phyloP scores from a whole-genome alignment of 1,284 basidiomycete genomes.

The Singerocomus inundabilis region DNA sequence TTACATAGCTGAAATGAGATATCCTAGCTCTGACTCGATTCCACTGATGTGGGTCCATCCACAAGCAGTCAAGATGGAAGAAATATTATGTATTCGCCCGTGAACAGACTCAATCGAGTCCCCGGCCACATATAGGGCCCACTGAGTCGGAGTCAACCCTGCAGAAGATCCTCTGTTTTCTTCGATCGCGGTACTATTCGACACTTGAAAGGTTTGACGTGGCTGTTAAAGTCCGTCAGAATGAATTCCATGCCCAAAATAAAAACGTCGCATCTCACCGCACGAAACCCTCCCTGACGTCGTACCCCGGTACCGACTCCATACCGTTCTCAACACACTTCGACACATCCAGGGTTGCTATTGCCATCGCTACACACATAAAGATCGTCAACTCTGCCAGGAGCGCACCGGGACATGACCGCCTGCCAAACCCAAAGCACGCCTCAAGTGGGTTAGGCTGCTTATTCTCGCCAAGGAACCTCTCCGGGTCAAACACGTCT shows the following conservation, averaged over 20 bases:
- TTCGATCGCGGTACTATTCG: slow-evolving; percentile 8
- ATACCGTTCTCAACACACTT: slow-evolving; percentile 8
- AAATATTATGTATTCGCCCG: too few species aligned
- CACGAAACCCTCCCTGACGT: slow-evolving; percentile 4
- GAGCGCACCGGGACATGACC: slow-evolving; percentile 12
- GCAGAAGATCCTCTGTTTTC: slow-evolving; percentile 3
- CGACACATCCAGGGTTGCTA: slow-evolving; percentile 16
- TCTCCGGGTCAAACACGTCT: slow-evolving; percentile 13
- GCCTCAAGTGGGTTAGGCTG: slow-evolving; percentile 12
- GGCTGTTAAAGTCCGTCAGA: neutral
- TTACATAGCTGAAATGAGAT: neutral
- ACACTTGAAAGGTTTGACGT: slow-evolving; percentile 18
- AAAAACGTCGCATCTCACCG: neutral
- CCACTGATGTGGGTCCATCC: too few species aligned
- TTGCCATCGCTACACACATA: slow-evolving; percentile 16
- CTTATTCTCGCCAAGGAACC: slow-evolving; percentile 13
- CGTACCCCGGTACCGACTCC: slow-evolving; percentile 8
- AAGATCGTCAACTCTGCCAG: slow-evolving; percentile 18
- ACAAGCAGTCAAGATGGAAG: too few species aligned
- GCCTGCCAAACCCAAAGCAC: slow-evolving; percentile 21
- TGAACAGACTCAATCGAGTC: too few species aligned
- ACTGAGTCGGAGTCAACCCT: neutral
- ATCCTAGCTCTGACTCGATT: slow-evolving; percentile 1
- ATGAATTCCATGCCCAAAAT: neutral
- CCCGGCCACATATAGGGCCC: too few species aligned